Evolutionary conservation across 139 green algal species (phyloP).

Genomic region (Tetradesmus obliquus): DNA sequence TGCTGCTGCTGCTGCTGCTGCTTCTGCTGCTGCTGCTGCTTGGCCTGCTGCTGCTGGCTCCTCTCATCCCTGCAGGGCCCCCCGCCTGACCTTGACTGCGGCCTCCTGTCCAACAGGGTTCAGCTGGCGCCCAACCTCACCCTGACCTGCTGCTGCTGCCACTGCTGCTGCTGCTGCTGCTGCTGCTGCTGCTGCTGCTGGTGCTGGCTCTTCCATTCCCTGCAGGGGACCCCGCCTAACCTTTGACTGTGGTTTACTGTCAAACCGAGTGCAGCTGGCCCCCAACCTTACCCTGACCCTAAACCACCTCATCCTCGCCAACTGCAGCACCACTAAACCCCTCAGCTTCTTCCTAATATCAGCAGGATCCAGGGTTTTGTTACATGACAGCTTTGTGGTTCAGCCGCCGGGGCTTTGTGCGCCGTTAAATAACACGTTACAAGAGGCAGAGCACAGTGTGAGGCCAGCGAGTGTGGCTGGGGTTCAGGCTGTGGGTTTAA

Average conservation of each 20-base stretch:
- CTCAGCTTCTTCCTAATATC: background rate
- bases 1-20: background rate
- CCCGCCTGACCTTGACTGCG: conserved; percentile 10
- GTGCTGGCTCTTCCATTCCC: too few relatives aligned
- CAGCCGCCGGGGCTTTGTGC: background rate
- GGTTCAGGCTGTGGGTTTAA: background rate
- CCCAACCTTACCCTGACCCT: background rate
- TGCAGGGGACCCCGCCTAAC: background rate
- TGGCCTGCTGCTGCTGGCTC: background rate
- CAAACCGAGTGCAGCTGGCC: background rate
- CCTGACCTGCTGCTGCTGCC: background rate
- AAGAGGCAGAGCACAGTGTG: background rate
- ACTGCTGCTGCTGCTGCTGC: too few relatives aligned
- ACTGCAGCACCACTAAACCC: conserved; percentile 21
- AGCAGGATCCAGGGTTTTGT: background rate
- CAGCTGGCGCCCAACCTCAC: background rate
- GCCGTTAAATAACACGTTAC: background rate
- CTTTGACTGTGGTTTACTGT: conserved; percentile 5
- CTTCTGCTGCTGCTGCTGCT: background rate
- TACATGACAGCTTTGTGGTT: conserved; percentile 27
- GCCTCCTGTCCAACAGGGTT: conserved; percentile 3
- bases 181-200: too few relatives aligned
- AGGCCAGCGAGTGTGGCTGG: background rate
- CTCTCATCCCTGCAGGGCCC: background rate
- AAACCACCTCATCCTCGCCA: conserved; percentile 13